Evolutionary conservation across 1,284 basidiomycete species (phyloP).

Genomic region (Pascua guehoae): DNA sequence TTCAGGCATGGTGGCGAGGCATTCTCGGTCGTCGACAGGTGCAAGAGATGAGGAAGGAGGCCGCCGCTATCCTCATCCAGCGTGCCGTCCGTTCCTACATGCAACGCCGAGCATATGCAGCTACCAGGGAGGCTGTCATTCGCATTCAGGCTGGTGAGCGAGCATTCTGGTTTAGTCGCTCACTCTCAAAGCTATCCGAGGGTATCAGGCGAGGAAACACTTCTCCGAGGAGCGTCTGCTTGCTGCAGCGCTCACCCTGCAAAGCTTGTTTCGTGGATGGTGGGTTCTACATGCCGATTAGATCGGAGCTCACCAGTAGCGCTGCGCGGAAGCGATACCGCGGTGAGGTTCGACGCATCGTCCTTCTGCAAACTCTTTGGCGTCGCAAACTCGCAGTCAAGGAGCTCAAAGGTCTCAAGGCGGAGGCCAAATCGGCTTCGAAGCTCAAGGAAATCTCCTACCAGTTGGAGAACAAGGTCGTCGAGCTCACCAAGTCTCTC

Average conservation of each 20-base stretch:
- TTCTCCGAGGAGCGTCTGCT: conserved; percentile 62
- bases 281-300: conserved; percentile 52
- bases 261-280: conserved; percentile 84
- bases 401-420: conserved; percentile 75
- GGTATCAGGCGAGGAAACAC: conserved; percentile 66
- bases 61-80: conserved; percentile 75
- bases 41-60: conserved; percentile 66
- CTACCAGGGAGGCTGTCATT: conserved; percentile 63
- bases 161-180: neutral
- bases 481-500: conserved; percentile 94
- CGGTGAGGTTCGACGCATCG: conserved; percentile 66
- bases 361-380: conserved; percentile 87
- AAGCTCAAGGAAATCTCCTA: conserved; percentile 99
- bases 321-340: conserved; percentile 63
- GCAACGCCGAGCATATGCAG: conserved; percentile 67
- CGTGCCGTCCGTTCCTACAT: conserved; percentile 66
- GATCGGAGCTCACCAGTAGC: conserved; percentile 48
- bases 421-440: conserved; percentile 92
- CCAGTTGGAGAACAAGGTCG: conserved; percentile 97
- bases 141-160: conserved; percentile 80
- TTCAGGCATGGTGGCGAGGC: conserved; percentile 93
- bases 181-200: conserved; percentile 64
- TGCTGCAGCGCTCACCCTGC: conserved; percentile 70
- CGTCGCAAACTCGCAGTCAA: conserved; percentile 83
- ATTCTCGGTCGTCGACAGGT: conserved; percentile 71